phyloP scores from a whole-genome alignment of 2,329 filamentous ascomycete species.

The Venturia carpophila region DNA sequence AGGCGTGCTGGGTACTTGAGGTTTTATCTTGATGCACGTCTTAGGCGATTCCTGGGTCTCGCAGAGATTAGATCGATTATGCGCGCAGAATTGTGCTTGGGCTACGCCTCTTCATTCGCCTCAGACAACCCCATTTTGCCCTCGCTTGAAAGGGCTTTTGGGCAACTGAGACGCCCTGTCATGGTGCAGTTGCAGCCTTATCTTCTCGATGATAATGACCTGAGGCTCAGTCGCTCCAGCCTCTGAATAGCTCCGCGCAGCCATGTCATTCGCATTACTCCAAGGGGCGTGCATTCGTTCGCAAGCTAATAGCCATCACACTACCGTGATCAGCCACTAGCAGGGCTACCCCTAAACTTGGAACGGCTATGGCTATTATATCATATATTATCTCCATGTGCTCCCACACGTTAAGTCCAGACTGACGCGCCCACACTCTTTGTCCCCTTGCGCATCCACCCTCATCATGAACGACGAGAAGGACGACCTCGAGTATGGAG shows the following conservation, averaged over 20 bases:
- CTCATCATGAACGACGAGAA: slow-evolving; percentile 6
- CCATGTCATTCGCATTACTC: background rate
- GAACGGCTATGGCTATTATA: background rate
- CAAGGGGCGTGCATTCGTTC: background rate
- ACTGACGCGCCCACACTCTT: background rate
- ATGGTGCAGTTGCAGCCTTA: background rate
- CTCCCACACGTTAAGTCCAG: background rate
- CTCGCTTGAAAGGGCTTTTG: background rate
- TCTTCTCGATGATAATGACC: background rate
- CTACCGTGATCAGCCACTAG: slow-evolving; percentile 9
- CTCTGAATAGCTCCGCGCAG: background rate
- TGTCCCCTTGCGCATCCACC: background rate
- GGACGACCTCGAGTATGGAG: slow-evolving; percentile 6
- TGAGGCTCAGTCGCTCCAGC: background rate
- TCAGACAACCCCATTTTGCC: background rate
- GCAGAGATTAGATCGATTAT: background rate
- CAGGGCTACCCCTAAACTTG: slow-evolving; percentile 13
- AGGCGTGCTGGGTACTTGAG: background rate
- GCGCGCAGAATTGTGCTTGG: background rate
- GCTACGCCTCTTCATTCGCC: background rate
- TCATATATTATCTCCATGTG: slow-evolving; percentile 5
- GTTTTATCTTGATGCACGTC: background rate
- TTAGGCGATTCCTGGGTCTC: background rate
- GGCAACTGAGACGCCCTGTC: background rate
- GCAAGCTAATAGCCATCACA: background rate